Evolutionary conservation across 306 rosid species (phyloP), one percentile per base, ranked within the genome.

Genomic region (Vicia sativa): DNA sequence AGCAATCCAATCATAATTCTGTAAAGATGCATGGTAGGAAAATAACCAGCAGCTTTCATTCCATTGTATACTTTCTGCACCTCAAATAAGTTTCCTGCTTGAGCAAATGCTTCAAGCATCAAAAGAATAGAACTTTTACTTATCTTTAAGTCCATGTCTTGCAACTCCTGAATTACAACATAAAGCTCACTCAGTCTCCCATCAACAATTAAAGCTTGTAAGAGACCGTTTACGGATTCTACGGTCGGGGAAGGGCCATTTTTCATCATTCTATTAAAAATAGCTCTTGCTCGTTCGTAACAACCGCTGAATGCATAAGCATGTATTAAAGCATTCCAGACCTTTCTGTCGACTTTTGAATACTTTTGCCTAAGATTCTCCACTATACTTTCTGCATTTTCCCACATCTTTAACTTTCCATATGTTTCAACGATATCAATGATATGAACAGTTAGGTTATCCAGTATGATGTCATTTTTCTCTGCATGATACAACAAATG

Each of bases 41-140:
- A 80, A 86, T 84, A 87, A 80, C 98, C 98, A 4, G 96, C 91
- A 70, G 96, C 96, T 78, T 83, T 92, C 96, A 92, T 92, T 77
- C 98, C 98, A 37, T 86, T 82, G 76, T 92, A 92, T 74, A 92
- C 81, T 76, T 92, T 92, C 87, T 80, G 87, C 69, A 85, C 96
- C 83, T 90, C 98, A 80, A 92, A 87, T 76, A 92, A 71, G 74
- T 88, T 81, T 52, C 96, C 95, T 43, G 83, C 91, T 67, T 71
- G 77, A 73, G 96, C 86, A 81, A 86, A 92, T 56, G 98, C 91
- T 80, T 90, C 96, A 56, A 92, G 93, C 85, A 84, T 85, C 86
- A 92, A 80, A 65, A 92, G 80, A 80, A 87, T 82, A 38, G 98
- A 92, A 73, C 91, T 90, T 80, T 87, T 87, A 79, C 96, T 92